Evolutionary conservation across 306 rosid species (phyloP).

Genomic region (Vigna radiata): DNA sequence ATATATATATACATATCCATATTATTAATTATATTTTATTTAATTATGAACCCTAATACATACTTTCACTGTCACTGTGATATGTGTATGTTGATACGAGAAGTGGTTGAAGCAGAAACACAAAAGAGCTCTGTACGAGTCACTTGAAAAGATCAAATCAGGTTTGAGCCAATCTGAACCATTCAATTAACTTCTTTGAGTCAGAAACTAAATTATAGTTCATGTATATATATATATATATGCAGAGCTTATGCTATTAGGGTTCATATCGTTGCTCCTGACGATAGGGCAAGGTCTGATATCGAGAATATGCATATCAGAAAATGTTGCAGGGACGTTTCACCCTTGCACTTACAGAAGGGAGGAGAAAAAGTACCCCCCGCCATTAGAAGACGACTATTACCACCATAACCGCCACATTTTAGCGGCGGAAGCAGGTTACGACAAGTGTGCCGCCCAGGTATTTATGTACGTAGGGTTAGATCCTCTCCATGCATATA

Average conservation of each 20-base stretch:
- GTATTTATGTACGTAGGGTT: background rate
- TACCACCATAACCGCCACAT: background rate
- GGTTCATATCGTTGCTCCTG: slow-evolving; percentile 12
- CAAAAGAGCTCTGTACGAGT: background rate
- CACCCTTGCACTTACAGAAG: background rate
- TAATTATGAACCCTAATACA: too few species aligned
- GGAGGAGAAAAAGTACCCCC: background rate
- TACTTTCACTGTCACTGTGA: too few species aligned
- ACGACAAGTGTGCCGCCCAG: background rate
- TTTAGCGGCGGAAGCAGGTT: background rate
- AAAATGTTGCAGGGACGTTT: background rate
- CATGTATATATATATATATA: too few species aligned
- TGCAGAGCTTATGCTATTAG: slow-evolving; percentile 16
- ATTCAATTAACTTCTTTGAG: background rate
- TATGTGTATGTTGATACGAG: background rate
- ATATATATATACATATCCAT: too few species aligned
- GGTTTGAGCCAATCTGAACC: background rate
- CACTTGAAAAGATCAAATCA: slow-evolving; percentile 20
- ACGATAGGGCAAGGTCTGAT: background rate
- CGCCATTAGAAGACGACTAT: background rate
- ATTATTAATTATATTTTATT: background rate
- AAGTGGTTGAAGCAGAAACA: slow-evolving; percentile 11
- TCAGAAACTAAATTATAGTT: background rate
- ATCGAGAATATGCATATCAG: slow-evolving; percentile 15
- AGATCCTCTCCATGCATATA: too few species aligned